Base-by-base conservation (phyloP, 2,329 filamentous ascomycete species). In the Arthroderma sp. region DNA sequence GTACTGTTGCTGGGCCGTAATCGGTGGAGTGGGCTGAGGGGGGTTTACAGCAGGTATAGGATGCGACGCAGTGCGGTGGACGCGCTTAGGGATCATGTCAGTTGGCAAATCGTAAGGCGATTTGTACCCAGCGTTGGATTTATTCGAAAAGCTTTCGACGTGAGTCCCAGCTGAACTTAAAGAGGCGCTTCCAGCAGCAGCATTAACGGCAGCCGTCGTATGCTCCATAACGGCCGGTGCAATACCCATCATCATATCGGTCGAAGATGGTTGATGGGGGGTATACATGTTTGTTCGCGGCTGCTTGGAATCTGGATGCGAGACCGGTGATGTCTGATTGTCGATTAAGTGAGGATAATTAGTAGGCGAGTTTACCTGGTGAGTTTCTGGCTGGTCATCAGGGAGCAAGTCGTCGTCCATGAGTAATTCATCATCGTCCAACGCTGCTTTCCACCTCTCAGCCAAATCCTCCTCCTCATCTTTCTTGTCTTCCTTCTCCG, bases 41-140 rank as follows among this genome's bases (percentile, higher is more conserved):
- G 72, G 67, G 9, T 72, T 70, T 11, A 65, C 60, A 9, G 56
- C 60, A 28, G 65, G 62, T 31, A 66, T 57, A 34, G 67, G 57
- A 4, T 67, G 59, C 30, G 71, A 49, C 41, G 63, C 53, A 44
- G 52, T 53, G 32, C 65, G 57, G 46, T 67, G 67, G 4, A 70
- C 66, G 37, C 74, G 63, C 43, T 75, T 75, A 47, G 82, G 65
- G 28, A 63, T 61, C 29, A 98, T 75, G 44, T 95, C 89, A 64
- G 91, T 85, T 3, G 91, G 91, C 15, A 98, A 71, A 65, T 98
- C 93, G 56, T 95, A 98, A 0, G 91, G 91, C 15, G 89, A 96
- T 40, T 82, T 75, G 60, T 98, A 98, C 5, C 89, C 88, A 45
- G 85, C 85, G 64, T 94, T 96, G 3, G 85, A 70, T 62, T 93